Percentiles rank a stretch among this genome's conserved stretches.
Evolutionary conservation across 495 filamentous ascomycete species (phyloP).

Genomic region (Neurospora intermedia): DNA sequence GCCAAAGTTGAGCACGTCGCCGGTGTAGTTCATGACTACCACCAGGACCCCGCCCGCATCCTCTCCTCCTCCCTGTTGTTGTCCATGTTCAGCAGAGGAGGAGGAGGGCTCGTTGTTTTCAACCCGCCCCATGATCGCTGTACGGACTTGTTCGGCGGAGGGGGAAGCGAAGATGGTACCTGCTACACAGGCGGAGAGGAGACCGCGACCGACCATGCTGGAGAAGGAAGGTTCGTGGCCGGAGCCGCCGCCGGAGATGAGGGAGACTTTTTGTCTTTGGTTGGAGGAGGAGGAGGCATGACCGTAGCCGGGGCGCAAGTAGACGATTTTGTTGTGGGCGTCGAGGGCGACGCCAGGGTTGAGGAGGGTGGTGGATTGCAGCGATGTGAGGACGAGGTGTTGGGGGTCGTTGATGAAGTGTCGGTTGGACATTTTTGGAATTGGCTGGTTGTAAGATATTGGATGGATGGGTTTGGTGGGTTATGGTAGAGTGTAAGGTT

Average conservation of each 20-base stretch:
- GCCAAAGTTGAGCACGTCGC: constrained; percentile 92
- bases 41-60: constrained; percentile 51
- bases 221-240: constrained; percentile 92
- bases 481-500: not conserved
- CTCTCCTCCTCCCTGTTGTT: not conserved
- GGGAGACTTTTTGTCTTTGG: constrained; percentile 54
- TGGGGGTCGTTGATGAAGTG: constrained; percentile 89
- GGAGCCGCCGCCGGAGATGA: constrained; percentile 83
- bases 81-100: no score
- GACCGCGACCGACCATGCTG: constrained; percentile 52
- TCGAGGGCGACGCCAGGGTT: constrained; percentile 84
- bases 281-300: not conserved
- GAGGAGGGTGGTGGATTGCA: constrained; percentile 66
- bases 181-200: constrained; percentile 78
- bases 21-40: constrained; percentile 59
- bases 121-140: constrained; percentile 61
- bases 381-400: constrained; percentile 66
- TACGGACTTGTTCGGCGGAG: constrained; percentile 74
- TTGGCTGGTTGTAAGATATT: not conserved
- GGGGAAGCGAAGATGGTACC: constrained; percentile 92
- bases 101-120: constrained; percentile 35
- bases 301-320: constrained; percentile 47
- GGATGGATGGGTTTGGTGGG: not conserved
- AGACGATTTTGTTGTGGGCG: constrained; percentile 72
- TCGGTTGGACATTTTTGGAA: constrained; percentile 45